Evolutionary conservation across 2,329 filamentous ascomycete genomes (phyloP).

Genomic region (Samsoniella hepiali): DNA sequence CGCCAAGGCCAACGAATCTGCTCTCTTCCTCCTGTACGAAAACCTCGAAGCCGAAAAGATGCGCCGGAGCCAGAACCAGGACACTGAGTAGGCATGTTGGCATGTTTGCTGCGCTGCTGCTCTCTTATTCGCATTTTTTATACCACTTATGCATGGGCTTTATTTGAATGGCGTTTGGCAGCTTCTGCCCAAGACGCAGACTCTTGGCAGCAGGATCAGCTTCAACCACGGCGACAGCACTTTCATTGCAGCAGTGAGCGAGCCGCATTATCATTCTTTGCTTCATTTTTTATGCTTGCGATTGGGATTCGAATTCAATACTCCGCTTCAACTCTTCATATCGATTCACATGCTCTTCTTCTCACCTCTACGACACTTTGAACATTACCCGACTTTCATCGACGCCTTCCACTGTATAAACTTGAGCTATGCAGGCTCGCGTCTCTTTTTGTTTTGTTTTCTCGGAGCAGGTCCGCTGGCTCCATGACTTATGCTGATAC

Average conservation of each 20-base stretch:
- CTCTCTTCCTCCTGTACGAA: constrained; percentile 94
- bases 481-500: constrained; percentile 20
- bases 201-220: constrained; percentile 44
- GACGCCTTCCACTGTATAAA: constrained; percentile 18
- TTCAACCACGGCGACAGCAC: constrained; percentile 35
- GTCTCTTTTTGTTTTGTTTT: constrained; percentile 15
- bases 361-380: constrained; percentile 25
- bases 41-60: constrained; percentile 99
- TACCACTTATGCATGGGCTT: constrained; percentile 29
- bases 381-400: constrained; percentile 20
- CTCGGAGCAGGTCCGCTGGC: constrained; percentile 9
- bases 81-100: constrained; percentile 44
- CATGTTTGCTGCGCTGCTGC: constrained; percentile 15
- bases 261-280: constrained; percentile 15
- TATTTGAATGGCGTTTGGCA: constrained; percentile 51
- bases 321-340: not conserved
- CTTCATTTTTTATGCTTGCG: constrained; percentile 12
- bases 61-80: constrained; percentile 78
- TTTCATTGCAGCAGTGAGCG: constrained; percentile 18
- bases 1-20: constrained; percentile 89
- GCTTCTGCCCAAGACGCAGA: constrained; percentile 37
- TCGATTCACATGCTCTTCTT: constrained; percentile 20
- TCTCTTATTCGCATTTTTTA: constrained; percentile 25
- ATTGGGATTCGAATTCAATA: constrained; percentile 3
- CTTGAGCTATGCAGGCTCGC: constrained; percentile 12